These are phyloP conservation scores for Rhytidiadelphus loreus DNA, from an alignment of 225 moss, liverwort and hornwort species.

Conservation along the genomic window DNA sequence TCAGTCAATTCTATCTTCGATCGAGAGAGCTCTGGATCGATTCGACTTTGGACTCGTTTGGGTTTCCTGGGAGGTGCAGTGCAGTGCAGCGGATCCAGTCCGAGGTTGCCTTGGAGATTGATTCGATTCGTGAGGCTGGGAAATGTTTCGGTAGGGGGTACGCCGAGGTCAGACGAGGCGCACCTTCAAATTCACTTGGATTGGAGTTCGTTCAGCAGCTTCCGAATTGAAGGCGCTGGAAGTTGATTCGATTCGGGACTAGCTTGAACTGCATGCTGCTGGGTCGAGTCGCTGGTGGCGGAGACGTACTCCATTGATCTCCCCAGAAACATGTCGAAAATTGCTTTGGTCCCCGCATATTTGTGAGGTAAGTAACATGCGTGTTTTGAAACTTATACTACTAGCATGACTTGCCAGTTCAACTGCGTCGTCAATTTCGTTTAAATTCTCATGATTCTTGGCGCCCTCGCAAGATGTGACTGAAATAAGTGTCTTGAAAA, in stretches of 20 bases:
- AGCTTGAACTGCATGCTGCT: too few relatives aligned
- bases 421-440: too few relatives aligned
- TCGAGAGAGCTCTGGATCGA: neutral
- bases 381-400: neutral
- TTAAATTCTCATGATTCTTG: neutral
- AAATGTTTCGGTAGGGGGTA: neutral
- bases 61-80: neutral
- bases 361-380: too few relatives aligned
- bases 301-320: neutral
- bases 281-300: neutral
- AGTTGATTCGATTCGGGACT: neutral
- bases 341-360: too few relatives aligned
- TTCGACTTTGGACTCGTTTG: too few relatives aligned
- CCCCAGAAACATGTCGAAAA: too few relatives aligned
- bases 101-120: too few relatives aligned
- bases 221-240: neutral
- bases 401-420: too few relatives aligned
- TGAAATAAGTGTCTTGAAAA: neutral
- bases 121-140: neutral
- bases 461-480: neutral
- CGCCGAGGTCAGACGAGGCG: neutral
- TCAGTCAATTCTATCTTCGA: neutral
- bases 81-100: too few relatives aligned
- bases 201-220: neutral
- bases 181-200: neutral